Evolutionary conservation across 371 early-diverging fungal species (phyloP), one percentile per base, ranked within the genome.

Genomic region (Mortierella sp.): DNA sequence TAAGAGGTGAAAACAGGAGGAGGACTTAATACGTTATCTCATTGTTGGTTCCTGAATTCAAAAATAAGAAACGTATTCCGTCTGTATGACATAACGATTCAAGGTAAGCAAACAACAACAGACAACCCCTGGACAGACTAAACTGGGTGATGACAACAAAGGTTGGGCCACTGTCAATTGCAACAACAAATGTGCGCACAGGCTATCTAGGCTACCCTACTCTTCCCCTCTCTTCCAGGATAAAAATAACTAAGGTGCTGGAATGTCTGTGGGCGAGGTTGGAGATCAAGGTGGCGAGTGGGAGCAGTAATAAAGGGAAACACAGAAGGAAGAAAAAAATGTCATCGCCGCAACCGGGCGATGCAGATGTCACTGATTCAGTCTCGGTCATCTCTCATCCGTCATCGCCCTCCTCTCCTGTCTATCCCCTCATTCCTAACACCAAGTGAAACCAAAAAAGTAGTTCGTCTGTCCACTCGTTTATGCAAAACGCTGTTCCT

Each of bases 321-420:
- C 11, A 58, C 27, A 58, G 32, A 21, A 63, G 21, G 14, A 35
- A 16, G 11, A 63, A 35, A 35, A 35, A 16, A 63, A 16, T 32
- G 65, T 35, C 65, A 63, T 63, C 65, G 65, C 65, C 65, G 35
- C 35, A 21, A 63, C 65, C 65, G 21, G 65, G 65, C 65, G 65
- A 63, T 63, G 65, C 65, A 18, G 6, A 51, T 3, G 24, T 7
- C 18, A 21, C 18, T 63, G 35, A 35, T 63, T 16, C 32, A 35
- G 16, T 16, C 32, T 32, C 4, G n/a, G 12, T 60, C 60, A 29
- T 16, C 38, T 60, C 60, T 56, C 65, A 63, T 63, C 65, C 6
- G 35, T 63, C 65, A 63, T 63, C 65, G 65, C 65, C 65, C 21
- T 29, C 14, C 21, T 29, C 14, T 46, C 48, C 16, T 46, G 48